phyloP scores from a whole-genome alignment of 164 flowering plant genomes.

The Berberis vulgaris region DNA sequence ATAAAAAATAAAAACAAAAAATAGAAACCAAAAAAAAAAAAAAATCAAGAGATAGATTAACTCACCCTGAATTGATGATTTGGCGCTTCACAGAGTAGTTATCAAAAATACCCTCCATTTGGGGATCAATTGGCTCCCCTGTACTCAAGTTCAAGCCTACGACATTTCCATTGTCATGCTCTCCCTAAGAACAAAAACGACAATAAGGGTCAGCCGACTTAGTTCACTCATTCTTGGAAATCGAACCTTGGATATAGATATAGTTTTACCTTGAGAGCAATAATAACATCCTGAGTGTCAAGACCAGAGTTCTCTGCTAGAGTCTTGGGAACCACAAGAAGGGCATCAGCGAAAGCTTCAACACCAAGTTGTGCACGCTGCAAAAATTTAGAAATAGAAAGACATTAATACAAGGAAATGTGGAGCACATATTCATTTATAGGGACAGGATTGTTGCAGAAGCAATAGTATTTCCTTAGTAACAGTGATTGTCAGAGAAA shows the following conservation, averaged over 20 bases:
- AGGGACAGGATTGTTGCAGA: too few relatives aligned
- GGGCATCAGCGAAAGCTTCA: slow-evolving; percentile 98
- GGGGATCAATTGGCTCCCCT: slow-evolving; percentile 91
- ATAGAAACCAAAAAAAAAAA: too few relatives aligned
- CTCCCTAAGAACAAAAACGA: slow-evolving; percentile 43
- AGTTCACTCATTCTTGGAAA: too few relatives aligned
- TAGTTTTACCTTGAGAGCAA: slow-evolving; percentile 60
- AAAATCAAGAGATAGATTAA: not conserved
- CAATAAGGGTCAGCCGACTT: not conserved
- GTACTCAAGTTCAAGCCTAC: slow-evolving; percentile 86
- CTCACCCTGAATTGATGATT: slow-evolving; percentile 89
- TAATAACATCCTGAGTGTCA: slow-evolving; percentile 92
- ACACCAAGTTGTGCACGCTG: slow-evolving; percentile 99
- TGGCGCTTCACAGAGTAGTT: slow-evolving; percentile 96
- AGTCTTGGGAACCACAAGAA: slow-evolving; percentile 91
- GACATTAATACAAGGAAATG: not conserved
- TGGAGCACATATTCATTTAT: too few relatives aligned
- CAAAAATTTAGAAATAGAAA: slow-evolving; percentile 5
- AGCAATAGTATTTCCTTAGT: too few relatives aligned
- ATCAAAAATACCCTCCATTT: slow-evolving; percentile 96
- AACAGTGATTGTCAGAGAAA: too few relatives aligned
- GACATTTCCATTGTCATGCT: slow-evolving; percentile 85
- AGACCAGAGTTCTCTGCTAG: slow-evolving; percentile 98
- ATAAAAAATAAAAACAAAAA: too few relatives aligned
- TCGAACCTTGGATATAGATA: not conserved